A percentile compares a stretch with the other conserved stretches of the same genome.
Conservation (phyloP, 2,329 filamentous ascomycete genomes). For the Pseudogymnoascus sp. region DNA sequence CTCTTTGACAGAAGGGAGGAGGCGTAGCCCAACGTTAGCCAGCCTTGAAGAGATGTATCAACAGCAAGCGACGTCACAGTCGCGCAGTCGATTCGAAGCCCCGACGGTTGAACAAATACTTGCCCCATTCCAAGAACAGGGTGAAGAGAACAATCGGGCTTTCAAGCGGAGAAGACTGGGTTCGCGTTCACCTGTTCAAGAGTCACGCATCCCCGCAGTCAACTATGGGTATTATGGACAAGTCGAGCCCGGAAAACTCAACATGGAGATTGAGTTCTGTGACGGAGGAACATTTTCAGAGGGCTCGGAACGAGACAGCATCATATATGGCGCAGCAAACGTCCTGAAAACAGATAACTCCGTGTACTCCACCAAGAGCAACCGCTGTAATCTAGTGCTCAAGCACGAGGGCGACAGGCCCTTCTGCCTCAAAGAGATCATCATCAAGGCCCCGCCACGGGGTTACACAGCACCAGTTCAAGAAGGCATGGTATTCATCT, state of each 20-base stretch:
- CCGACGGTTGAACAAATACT: not conserved
- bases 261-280: constrained; percentile 83
- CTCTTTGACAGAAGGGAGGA: not conserved
- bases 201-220: constrained; percentile 46
- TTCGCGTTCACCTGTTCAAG: constrained; percentile 41
- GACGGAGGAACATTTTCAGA: constrained; percentile 68
- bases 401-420: constrained; percentile 71
- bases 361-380: constrained; percentile 86
- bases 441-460: constrained; percentile 74
- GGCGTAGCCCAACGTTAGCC: not conserved
- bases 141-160: constrained; percentile 41
- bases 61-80: not conserved
- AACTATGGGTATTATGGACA: constrained; percentile 83
- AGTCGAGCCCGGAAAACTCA: constrained; percentile 71
- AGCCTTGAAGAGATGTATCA: not conserved
- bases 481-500: constrained; percentile 85
- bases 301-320: constrained; percentile 36
- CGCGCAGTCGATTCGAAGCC: not conserved
- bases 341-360: constrained; percentile 73
- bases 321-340: constrained; percentile 63
- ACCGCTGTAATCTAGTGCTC: constrained; percentile 78
- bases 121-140: constrained; percentile 16
- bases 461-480: constrained; percentile 83
- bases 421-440: constrained; percentile 76
- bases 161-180: constrained; percentile 65